Percentiles rank a stretch among this genome's conserved stretches.
Evolutionary conservation across 345 rosid genomes (phyloP).

Genomic region (Odontarrhena argentea): DNA sequence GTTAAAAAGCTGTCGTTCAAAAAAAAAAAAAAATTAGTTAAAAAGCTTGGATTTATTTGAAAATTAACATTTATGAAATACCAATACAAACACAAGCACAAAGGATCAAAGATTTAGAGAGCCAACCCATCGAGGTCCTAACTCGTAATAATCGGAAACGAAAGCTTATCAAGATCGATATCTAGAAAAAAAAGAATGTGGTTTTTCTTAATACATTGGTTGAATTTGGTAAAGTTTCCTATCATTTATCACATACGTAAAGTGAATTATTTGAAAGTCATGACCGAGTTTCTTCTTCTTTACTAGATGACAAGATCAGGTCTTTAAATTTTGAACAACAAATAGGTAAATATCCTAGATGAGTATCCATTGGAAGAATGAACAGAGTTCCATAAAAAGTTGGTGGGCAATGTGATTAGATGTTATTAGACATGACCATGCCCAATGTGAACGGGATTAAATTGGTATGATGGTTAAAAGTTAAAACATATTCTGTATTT

Average conservation of each 20-base stretch:
- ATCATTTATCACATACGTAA: not conserved
- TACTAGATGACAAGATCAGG: constrained; percentile 2
- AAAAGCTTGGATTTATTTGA: too few relatives aligned
- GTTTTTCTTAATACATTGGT: not conserved
- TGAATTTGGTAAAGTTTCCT: not conserved
- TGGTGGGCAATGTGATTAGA: not conserved
- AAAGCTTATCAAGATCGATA: not conserved
- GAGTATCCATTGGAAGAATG: not conserved
- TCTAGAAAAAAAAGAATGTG: not conserved
- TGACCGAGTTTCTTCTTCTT: not conserved
- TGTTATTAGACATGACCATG: constrained; percentile 3
- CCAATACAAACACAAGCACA: not conserved
- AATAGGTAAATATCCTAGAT: not conserved
- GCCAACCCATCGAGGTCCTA: not conserved
- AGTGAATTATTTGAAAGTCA: not conserved
- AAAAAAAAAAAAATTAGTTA: too few relatives aligned
- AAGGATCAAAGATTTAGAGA: not conserved
- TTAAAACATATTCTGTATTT: not conserved
- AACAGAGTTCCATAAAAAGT: not conserved
- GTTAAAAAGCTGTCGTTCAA: too few relatives aligned
- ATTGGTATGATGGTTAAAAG: not conserved
- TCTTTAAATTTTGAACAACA: constrained; percentile 8
- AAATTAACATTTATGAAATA: not conserved
- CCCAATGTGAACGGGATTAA: not conserved
- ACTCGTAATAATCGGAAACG: not conserved